These are phyloP conservation scores for Neocucurbitaria cava DNA, from an alignment of 2,329 filamentous ascomycete species.

Conservation along the genomic window DNA sequence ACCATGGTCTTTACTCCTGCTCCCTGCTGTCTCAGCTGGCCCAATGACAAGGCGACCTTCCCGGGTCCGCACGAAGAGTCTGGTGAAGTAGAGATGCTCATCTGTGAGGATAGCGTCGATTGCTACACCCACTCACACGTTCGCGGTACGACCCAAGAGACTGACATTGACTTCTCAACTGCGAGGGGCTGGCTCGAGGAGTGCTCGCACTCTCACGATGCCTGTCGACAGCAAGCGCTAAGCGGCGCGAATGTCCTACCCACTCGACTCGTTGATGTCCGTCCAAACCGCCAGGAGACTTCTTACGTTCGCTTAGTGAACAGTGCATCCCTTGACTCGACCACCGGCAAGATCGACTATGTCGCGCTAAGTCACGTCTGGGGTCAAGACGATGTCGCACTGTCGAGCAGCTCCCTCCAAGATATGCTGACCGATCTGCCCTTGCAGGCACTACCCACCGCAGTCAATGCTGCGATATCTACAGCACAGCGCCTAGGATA, in stretches of 20 bases:
- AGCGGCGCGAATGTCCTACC: slow-evolving; percentile 26
- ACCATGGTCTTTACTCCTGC: slow-evolving; percentile 44
- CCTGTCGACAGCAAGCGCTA: slow-evolving; percentile 23
- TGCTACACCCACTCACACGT: slow-evolving; percentile 15
- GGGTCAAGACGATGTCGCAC: slow-evolving; percentile 24
- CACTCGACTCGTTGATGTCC: slow-evolving; percentile 42
- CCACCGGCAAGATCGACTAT: slow-evolving; percentile 24
- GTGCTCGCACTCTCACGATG: slow-evolving; percentile 35
- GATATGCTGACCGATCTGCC: slow-evolving; percentile 23
- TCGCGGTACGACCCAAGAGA: neutral
- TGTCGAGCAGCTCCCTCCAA: slow-evolving; percentile 24
- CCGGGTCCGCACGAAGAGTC: slow-evolving; percentile 44
- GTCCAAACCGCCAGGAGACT: slow-evolving; percentile 18
- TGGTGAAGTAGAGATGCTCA: slow-evolving; percentile 31
- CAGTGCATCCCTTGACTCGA: slow-evolving; percentile 21
- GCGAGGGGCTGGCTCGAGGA: slow-evolving; percentile 40
- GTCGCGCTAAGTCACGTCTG: slow-evolving; percentile 41
- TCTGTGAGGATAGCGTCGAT: slow-evolving; percentile 24
- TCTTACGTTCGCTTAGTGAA: slow-evolving; percentile 31
- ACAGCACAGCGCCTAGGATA: slow-evolving; percentile 35
- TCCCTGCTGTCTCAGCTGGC: slow-evolving; percentile 47
- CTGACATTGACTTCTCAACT: slow-evolving; percentile 12
- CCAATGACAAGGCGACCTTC: slow-evolving; percentile 41
- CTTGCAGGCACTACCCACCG: slow-evolving; percentile 24
- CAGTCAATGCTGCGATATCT: slow-evolving; percentile 37